Conservation (phyloP, 495 filamentous ascomycete genomes). For the Choiromyces venosus region DNA sequence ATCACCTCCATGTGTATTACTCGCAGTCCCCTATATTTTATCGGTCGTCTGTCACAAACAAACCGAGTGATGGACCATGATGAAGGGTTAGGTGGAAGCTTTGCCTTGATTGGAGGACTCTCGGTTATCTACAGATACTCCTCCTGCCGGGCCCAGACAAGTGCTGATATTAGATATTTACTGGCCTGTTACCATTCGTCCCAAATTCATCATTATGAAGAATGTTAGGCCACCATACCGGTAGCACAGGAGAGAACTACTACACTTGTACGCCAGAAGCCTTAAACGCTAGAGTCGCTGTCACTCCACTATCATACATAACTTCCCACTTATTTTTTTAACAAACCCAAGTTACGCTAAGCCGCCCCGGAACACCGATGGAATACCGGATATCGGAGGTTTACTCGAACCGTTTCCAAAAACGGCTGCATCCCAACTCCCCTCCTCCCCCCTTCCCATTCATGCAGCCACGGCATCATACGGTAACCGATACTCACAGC, state of each 20-base stretch:
- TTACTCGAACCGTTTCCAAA: background rate
- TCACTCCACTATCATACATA: background rate
- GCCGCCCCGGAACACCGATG: background rate
- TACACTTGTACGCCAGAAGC: no score
- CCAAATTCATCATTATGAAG: background rate
- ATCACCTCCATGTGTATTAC: background rate
- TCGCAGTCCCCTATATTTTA: background rate
- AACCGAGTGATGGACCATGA: background rate
- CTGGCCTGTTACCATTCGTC: background rate
- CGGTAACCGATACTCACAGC: background rate
- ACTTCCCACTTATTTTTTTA: background rate
- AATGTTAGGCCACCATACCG: background rate
- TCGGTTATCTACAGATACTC: background rate
- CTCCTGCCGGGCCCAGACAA: background rate
- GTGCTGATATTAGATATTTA: background rate
- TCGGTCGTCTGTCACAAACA: no score
- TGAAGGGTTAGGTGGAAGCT: background rate
- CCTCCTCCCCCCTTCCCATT: no score
- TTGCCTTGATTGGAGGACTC: background rate
- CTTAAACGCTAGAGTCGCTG: background rate
- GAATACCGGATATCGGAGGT: background rate
- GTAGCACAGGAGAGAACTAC: background rate
- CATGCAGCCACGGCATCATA: no score
- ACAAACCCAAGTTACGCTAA: background rate
- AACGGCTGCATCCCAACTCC: background rate